Conservation (phyloP, 805 yeast genomes). For the Suhomyces emberorum region DNA sequence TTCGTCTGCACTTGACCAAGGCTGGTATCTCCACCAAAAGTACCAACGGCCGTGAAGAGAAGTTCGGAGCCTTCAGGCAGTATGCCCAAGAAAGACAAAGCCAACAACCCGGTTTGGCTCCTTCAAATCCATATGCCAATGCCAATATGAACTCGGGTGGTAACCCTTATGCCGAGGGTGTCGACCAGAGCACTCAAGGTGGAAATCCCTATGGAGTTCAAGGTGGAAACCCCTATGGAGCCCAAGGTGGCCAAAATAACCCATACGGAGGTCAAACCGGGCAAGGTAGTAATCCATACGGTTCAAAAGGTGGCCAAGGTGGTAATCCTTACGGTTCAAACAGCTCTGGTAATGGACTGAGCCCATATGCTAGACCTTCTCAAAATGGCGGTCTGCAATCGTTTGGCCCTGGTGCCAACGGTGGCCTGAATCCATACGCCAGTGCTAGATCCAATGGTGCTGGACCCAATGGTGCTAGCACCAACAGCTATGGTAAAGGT, state of each 20-base stretch:
- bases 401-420: too few relatives aligned
- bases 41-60: constrained; percentile 34
- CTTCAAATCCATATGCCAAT: constrained; percentile 42
- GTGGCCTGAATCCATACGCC: constrained; percentile 1
- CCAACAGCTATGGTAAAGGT: too few relatives aligned
- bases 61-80: constrained; percentile 49
- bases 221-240: constrained; percentile 4
- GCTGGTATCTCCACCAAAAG: constrained; percentile 42
- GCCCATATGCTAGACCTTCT: too few relatives aligned
- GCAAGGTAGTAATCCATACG: constrained; percentile 1
- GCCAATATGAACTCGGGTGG: constrained; percentile 10
- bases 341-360: background rate
- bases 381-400: too few relatives aligned
- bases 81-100: constrained; percentile 45
- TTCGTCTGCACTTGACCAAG: constrained; percentile 36
- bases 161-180: constrained; percentile 3
- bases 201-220: constrained; percentile 7
- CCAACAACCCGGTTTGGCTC: constrained; percentile 35
- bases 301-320: background rate
- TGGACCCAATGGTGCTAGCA: background rate
- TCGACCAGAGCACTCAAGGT: background rate
- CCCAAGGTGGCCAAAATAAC: constrained; percentile 1
- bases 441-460: constrained; percentile 7
- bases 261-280: constrained; percentile 9
- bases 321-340: constrained; percentile 2